Evolutionary conservation across 1,284 basidiomycete genomes (phyloP), one percentile per base, ranked within the genome.

Genomic region (Stygiomarasmius scandens): DNA sequence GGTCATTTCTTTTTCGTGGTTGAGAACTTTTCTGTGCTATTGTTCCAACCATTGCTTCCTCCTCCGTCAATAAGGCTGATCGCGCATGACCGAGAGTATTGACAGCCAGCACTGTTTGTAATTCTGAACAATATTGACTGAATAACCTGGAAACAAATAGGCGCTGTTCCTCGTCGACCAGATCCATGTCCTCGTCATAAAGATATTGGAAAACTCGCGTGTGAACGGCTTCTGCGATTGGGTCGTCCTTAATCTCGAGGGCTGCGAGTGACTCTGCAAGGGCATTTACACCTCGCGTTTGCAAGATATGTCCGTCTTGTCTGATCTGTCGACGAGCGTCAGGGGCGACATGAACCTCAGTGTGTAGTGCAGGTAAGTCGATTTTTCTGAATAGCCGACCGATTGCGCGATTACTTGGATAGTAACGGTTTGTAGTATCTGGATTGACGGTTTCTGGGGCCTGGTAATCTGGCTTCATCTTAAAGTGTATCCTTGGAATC

Each of bases 11-110:
- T 59, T 73, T 77, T 4, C 82, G 74, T 23, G 79, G 78, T 60
- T 86, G 82, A 0, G 84, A 80, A 11, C 74, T 81, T 59, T 85
- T 84, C 32, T 83, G 82, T 0, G 81, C 74, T 58, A 88, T 87
- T 0, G 85, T 86, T 0, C 86, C 86, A 22, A 87, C 69, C 3
- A 85, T 70, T 0, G 77, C 84, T 67, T 88, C 86, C 63, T 82
- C 85, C 64, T 89, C 84, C 2, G 80, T 79, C 3, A 88, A 69
- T 60, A 77, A 72, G 0, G 76, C 72, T 3, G 67, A 67, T 36
- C 73, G 74, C 5, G 66, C 61, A 46, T 73, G 72, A n/a, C 79
- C 82, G 1, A 87, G 69, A 1, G 79, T 78, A 64, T 81, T 72
- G n/a, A 74, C 69, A 23, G 72, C 67, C 58, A 83, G 84, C 19